These are phyloP conservation scores for Acanthamoeba lenticulata DNA, from an alignment of 208 protist genomes.

Conservation along the genomic window DNA sequence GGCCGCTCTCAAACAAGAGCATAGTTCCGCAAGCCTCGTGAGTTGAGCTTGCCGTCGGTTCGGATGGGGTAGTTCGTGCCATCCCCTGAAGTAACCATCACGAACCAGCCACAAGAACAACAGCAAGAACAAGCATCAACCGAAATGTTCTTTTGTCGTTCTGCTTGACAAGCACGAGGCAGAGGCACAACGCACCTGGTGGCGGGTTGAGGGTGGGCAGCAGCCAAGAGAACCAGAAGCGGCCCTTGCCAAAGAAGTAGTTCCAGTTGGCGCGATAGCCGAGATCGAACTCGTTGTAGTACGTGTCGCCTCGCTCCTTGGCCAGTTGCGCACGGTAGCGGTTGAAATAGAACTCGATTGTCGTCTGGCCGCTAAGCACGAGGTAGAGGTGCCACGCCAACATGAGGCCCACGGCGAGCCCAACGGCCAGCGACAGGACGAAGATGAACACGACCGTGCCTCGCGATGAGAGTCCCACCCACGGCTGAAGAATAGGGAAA, in stretches of 20 bases:
- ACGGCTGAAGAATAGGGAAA: slow-evolving; percentile 5
- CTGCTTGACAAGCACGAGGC: not conserved
- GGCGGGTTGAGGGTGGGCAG: not conserved
- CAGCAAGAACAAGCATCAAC: too few relatives aligned
- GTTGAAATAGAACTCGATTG: slow-evolving; percentile 66
- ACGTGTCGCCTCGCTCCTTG: slow-evolving; percentile 44
- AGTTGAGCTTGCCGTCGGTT: not conserved
- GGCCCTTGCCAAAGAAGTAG: slow-evolving; percentile 28
- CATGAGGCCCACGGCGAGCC: slow-evolving; percentile 35
- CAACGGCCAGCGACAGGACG: slow-evolving; percentile 27
- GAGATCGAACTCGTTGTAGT: slow-evolving; percentile 38
- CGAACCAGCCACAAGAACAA: not conserved
- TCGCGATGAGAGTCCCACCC: not conserved
- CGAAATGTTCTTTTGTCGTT: too few relatives aligned
- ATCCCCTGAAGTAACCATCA: not conserved
- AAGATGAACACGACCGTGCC: slow-evolving; percentile 48
- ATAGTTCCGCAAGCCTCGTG: not conserved
- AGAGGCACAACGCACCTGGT: not conserved
- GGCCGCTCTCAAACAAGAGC: not conserved
- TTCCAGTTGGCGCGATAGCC: slow-evolving; percentile 51
- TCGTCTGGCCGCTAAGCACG: slow-evolving; percentile 56
- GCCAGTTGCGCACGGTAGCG: not conserved
- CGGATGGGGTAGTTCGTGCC: not conserved
- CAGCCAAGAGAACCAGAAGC: slow-evolving; percentile 63
- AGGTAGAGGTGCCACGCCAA: slow-evolving; percentile 53